phyloP scores from a whole-genome alignment of 1,284 basidiomycete species.

The Puccinia coronata region DNA sequence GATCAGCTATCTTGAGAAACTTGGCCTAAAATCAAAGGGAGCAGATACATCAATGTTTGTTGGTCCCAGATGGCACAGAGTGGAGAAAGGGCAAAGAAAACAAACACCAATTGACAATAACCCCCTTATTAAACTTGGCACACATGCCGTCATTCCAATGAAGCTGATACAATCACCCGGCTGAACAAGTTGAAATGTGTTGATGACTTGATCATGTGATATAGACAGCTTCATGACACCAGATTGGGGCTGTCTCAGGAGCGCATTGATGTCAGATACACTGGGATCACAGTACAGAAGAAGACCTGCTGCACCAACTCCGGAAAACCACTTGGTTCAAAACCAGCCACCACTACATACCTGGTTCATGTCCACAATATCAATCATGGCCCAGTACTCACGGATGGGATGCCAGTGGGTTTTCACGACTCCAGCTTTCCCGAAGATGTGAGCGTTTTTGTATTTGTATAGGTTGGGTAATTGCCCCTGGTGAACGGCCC shows the following conservation, averaged over 20 bases:
- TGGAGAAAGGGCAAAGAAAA: background rate
- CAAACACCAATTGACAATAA: background rate
- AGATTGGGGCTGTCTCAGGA: no score
- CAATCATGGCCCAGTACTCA: background rate
- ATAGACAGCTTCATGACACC: no score
- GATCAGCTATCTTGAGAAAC: background rate
- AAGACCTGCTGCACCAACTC: no score
- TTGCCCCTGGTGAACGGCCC: background rate
- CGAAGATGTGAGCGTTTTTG: background rate
- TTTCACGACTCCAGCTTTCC: background rate
- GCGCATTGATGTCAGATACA: no score
- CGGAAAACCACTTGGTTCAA: no score
- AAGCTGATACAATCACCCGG: no score
- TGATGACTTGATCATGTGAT: no score
- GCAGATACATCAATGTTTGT: background rate
- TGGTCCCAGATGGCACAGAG: background rate
- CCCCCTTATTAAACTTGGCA: no score
- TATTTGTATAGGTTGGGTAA: background rate
- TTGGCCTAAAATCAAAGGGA: background rate
- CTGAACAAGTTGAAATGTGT: no score
- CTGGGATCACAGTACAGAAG: no score
- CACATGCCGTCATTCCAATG: no score
- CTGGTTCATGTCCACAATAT: background rate
- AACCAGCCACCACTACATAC: no score
- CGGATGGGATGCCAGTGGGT: background rate